A percentile compares a stretch with the other conserved stretches of the same genome.
phyloP scores from a whole-genome alignment of 108 stramenopile species.

The Fragilaria crotonensis region DNA sequence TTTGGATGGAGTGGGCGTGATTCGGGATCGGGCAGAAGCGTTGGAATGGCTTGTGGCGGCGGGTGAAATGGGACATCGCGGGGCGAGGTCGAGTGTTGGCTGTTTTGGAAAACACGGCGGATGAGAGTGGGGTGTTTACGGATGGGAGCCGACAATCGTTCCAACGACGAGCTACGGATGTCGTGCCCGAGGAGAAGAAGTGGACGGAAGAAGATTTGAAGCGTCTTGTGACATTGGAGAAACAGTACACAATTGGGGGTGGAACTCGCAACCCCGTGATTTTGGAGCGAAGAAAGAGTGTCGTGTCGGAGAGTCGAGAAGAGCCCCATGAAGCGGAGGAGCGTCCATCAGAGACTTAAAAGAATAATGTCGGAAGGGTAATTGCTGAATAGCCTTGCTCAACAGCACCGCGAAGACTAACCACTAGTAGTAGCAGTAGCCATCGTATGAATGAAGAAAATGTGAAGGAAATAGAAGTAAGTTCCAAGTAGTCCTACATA shows the following conservation, averaged over 20 bases:
- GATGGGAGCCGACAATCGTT: slow-evolving; percentile 37
- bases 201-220: slow-evolving; percentile 17
- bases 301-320: slow-evolving; percentile 37
- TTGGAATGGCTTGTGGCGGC: slow-evolving; percentile 49
- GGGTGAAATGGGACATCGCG: slow-evolving; percentile 54
- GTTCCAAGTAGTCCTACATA: too few relatives aligned
- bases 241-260: slow-evolving; percentile 31
- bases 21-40: slow-evolving; percentile 35
- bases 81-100: slow-evolving; percentile 51
- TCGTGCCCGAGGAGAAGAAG: slow-evolving; percentile 11
- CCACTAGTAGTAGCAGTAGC: too few relatives aligned
- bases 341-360: not conserved
- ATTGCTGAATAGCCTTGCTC: too few relatives aligned
- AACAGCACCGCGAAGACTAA: too few relatives aligned
- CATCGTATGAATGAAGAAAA: too few relatives aligned
- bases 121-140: slow-evolving; percentile 30
- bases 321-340: not conserved
- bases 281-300: slow-evolving; percentile 29
- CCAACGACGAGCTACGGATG: not conserved
- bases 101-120: slow-evolving; percentile 33
- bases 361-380: too few relatives aligned
- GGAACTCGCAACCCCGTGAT: slow-evolving; percentile 32
- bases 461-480: too few relatives aligned
- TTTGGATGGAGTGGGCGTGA: slow-evolving; percentile 43
- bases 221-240: slow-evolving; percentile 11